Evolutionary conservation across 306 rosid species (phyloP).

Genomic region (Coriaria nepalensis): DNA sequence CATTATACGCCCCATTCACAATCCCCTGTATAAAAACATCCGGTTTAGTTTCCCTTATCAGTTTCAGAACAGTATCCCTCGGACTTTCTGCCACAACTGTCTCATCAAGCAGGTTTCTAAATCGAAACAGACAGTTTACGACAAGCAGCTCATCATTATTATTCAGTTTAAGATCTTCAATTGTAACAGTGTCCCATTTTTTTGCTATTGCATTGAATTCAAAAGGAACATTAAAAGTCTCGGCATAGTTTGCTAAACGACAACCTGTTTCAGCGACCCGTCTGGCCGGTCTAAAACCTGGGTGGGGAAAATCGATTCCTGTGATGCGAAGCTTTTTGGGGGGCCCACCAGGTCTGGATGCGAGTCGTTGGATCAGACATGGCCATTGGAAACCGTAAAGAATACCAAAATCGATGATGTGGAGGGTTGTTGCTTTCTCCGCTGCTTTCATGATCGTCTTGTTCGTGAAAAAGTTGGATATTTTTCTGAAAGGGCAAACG

Average conservation of each 20-base stretch:
- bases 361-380: slow-evolving; percentile 17
- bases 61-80: slow-evolving; percentile 18
- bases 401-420: slow-evolving; percentile 28
- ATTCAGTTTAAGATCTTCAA: slow-evolving; percentile 25
- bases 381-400: slow-evolving; percentile 30
- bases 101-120: slow-evolving; percentile 29
- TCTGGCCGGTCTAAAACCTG: slow-evolving; percentile 30
- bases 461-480: slow-evolving; percentile 21
- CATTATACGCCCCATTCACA: slow-evolving; percentile 24
- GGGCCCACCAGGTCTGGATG: slow-evolving; percentile 21
- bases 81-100: slow-evolving; percentile 25
- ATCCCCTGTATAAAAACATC: slow-evolving; percentile 17
- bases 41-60: slow-evolving; percentile 24
- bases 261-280: slow-evolving; percentile 25
- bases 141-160: slow-evolving; percentile 22
- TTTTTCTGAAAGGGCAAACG: slow-evolving; percentile 26
- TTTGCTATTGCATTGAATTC: slow-evolving; percentile 29
- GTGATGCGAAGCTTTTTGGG: slow-evolving; percentile 26
- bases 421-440: slow-evolving; percentile 22
- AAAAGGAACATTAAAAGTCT: slow-evolving; percentile 25
- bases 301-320: slow-evolving; percentile 26
- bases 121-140: slow-evolving; percentile 19
- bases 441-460: slow-evolving; percentile 26
- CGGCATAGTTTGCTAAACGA: slow-evolving; percentile 20
- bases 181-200: slow-evolving; percentile 25